Base-by-base conservation (phyloP, 2,329 filamentous ascomycete genomes). In the Neofusicoccum ribis region DNA sequence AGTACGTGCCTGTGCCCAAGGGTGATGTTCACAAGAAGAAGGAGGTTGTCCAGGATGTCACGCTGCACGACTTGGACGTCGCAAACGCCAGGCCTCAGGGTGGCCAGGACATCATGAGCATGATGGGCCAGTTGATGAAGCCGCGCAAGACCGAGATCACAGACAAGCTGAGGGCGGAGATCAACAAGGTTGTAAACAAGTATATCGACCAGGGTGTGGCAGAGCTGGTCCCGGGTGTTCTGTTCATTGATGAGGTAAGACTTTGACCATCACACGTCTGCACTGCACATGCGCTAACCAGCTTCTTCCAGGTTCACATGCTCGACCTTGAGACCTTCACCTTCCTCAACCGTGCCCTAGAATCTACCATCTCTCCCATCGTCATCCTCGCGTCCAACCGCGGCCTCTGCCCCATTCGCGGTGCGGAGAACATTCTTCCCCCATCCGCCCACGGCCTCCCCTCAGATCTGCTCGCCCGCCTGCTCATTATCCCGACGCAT, bases 91-190 rank as follows among this genome's bases (percentile, higher is more conserved):
- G 94, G 73, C 95, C 95, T 4, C 93, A 98, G 82, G 95, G 95
- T 62, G 95, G 95, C 50, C 95, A 99, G 83, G 95, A 99, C 78
- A 96, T 99, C 70, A 98, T 99, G 93, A 97, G 93, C 83, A 98
- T 99, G 95, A 98, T 99, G 94, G 95, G 95, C 73, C 95, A 99
- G 80, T 82, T 99, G 74, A 97, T 98, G 93, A 98, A 98, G 86
- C 95, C 95, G 68, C 96, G 96, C 84, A 97, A 97, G 89, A 99
- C 95, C 5, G 95, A 99, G 79, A 98, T 99, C 74, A 99, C 95
- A 36, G 95, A 99, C 80, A 99, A 99, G 83, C 83, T 99, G 74
- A 88, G 95, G 67, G 84, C 87, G 64, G 95, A 99, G 82, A 98
- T 99, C 83, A 97, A 99, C 87, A 98, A 98, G 83, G 94, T 99